Evolutionary conservation across 2,329 filamentous ascomycete species (phyloP), one percentile per base, ranked within the genome.

Genomic region (Calonectria fujianensis): DNA sequence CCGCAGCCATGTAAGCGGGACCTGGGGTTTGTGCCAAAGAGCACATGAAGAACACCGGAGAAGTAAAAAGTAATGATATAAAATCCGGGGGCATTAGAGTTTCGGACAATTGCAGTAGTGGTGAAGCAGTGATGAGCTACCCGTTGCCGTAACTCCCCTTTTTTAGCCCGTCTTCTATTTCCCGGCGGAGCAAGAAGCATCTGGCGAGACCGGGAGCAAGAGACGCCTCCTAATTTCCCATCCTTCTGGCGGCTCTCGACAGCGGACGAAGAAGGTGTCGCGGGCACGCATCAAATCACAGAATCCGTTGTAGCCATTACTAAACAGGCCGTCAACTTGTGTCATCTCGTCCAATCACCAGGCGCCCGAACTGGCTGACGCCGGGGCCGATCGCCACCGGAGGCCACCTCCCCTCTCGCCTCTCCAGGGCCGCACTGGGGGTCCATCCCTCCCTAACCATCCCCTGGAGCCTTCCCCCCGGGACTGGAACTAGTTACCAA

Each of bases 261-360:
- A 7, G 10, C 11, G 11, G 45, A 11, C n/a, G 45, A 41, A 18
- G 54, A 20, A 16, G 29, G 32, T 10, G 7, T 35, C 37, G 9
- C 24, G n/a, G 35, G 35, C 35, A 29, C 7, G 13, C 13, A 27
- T 63, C 57, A 41, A 61, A 61, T 61, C 57, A 63, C 35, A 63
- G 35, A 41, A 29, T 7, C 3, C 14, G 35, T 29, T 27, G 57
- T 41, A 41, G 57, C 11, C 35, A 63, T 63, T 63, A 63, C 57
- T 63, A 63, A 63, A 63, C 57, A 63, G 13, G 57, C 13, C 35
- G 57, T 63, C 57, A 63, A 63, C 35, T 63, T 41, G 35, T 16
- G 57, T 29, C 57, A 41, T 63, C 24, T 39, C 37, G 57, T 63
- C 57, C 57, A 41, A 63, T 63, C 57, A 63, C 57, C 27, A 20